Evolutionary conservation across 768 basidiomycete genomes (phyloP).

Genomic region (Mycena pura): DNA sequence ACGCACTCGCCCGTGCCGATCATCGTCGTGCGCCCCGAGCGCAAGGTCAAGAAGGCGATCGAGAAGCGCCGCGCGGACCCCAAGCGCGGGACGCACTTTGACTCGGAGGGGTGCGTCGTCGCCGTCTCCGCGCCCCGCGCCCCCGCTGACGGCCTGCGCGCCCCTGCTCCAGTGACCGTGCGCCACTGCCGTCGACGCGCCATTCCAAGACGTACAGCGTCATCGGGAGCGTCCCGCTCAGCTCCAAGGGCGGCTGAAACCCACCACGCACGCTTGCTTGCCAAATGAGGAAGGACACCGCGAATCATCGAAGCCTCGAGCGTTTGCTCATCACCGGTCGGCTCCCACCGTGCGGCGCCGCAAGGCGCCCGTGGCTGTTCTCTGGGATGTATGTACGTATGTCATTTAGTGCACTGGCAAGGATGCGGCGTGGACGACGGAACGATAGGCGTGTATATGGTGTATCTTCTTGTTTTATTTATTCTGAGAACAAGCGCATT

Average conservation of each 20-base stretch:
- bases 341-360: too few species aligned
- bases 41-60: conserved; percentile 82
- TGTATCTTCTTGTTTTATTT: too few species aligned
- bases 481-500: too few species aligned
- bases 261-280: too few species aligned
- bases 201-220: conserved; percentile 23
- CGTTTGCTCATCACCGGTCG: too few species aligned
- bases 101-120: conserved; percentile 33
- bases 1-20: conserved; percentile 95
- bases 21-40: conserved; percentile 91
- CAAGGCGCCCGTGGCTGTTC: too few species aligned
- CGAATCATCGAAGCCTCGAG: too few species aligned
- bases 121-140: background rate
- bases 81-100: conserved; percentile 85
- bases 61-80: conserved; percentile 90
- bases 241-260: background rate
- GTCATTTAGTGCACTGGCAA: too few species aligned
- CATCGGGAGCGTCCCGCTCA: conserved; percentile 19
- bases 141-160: background rate
- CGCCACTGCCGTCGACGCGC: conserved; percentile 8
- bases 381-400: too few species aligned
- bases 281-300: too few species aligned
- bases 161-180: background rate
- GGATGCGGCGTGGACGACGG: too few species aligned
- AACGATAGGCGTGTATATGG: too few species aligned